Evolutionary conservation across 495 filamentous ascomycete genomes (phyloP).

Genomic region (Durotheca rogersii): DNA sequence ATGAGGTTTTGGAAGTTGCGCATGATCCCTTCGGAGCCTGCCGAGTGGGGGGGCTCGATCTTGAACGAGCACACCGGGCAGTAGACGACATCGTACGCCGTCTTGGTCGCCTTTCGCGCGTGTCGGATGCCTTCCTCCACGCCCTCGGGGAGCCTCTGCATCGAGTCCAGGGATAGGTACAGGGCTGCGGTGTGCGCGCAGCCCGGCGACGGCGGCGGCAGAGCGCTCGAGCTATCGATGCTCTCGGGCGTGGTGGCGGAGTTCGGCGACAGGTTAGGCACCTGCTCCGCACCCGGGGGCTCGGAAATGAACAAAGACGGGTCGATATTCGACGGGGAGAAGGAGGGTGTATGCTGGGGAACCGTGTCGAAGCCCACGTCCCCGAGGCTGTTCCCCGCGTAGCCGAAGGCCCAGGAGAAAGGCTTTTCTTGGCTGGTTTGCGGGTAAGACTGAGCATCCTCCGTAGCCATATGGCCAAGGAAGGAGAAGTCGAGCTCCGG

Average conservation of each 20-base stretch:
- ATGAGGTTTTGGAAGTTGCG: constrained; percentile 61
- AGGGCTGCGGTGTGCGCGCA: constrained; percentile 46
- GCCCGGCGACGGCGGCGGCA: background rate
- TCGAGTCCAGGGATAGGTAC: constrained; percentile 47
- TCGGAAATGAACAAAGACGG: constrained; percentile 26
- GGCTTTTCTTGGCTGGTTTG: constrained; percentile 11
- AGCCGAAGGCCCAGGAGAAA: constrained; percentile 21
- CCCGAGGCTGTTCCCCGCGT: constrained; percentile 18
- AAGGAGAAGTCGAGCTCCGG: constrained; percentile 26
- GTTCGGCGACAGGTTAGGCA: constrained; percentile 28
- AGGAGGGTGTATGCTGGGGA: constrained; percentile 13
- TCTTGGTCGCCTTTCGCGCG: constrained; percentile 57
- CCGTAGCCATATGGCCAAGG: constrained; percentile 15
- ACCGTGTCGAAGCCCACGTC: constrained; percentile 25
- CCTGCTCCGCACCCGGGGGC: constrained; percentile 16
- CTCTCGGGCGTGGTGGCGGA: constrained; percentile 29
- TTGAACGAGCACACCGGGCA: constrained; percentile 58
- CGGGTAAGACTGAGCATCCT: constrained; percentile 18
- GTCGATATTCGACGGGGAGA: constrained; percentile 26
- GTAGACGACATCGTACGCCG: constrained; percentile 58
- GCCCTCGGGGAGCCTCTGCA: constrained; percentile 46
- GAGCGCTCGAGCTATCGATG: constrained; percentile 10
- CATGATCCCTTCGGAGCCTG: constrained; percentile 21
- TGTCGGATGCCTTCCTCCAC: constrained; percentile 51
- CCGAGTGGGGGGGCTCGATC: constrained; percentile 33